phyloP scores from a whole-genome alignment of 495 filamentous ascomycete species.

The Penicillium coprophilum region DNA sequence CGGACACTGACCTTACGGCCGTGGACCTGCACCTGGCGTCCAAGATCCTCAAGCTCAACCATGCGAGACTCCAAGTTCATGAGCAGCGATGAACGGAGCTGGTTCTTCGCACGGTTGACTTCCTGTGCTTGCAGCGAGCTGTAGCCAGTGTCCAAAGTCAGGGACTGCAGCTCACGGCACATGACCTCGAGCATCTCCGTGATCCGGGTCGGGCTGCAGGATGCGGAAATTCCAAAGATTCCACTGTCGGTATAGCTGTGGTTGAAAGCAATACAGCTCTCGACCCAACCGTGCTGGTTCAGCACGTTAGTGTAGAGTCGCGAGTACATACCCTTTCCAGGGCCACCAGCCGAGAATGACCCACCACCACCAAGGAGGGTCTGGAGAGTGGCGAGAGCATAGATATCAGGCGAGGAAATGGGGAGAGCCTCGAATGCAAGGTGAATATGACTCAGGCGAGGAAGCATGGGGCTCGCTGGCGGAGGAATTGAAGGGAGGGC shows the following conservation, averaged over 20 bases:
- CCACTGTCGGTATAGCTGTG: constrained; percentile 95
- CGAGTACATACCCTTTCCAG: constrained; percentile 98
- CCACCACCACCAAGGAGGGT: constrained; percentile 94
- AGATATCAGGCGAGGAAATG: constrained; percentile 87
- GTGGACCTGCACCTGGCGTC: constrained; percentile 93
- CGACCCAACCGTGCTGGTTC: constrained; percentile 96
- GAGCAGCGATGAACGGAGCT: constrained; percentile 81
- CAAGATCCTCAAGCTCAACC: constrained; percentile 98
- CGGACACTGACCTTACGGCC: constrained; percentile 84
- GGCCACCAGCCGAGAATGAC: constrained; percentile 95
- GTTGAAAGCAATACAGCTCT: constrained; percentile 93
- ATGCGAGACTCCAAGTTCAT: constrained; percentile 98
- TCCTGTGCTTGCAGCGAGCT: constrained; percentile 69
- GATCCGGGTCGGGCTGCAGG: constrained; percentile 73
- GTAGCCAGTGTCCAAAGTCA: constrained; percentile 71
- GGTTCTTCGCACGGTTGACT: constrained; percentile 97
- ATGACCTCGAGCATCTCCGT: constrained; percentile 86
- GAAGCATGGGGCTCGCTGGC: constrained; percentile 74
- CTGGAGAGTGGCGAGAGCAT: constrained; percentile 93
- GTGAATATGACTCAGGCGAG: constrained; percentile 84
- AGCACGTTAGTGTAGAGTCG: constrained; percentile 96
- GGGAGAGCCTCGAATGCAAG: constrained; percentile 94
- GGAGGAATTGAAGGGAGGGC: constrained; percentile 76
- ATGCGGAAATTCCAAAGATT: constrained; percentile 88
- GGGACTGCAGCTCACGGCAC: constrained; percentile 79